Evolutionary conservation across 306 rosid species (phyloP).

Genomic region (Delonix regia): DNA sequence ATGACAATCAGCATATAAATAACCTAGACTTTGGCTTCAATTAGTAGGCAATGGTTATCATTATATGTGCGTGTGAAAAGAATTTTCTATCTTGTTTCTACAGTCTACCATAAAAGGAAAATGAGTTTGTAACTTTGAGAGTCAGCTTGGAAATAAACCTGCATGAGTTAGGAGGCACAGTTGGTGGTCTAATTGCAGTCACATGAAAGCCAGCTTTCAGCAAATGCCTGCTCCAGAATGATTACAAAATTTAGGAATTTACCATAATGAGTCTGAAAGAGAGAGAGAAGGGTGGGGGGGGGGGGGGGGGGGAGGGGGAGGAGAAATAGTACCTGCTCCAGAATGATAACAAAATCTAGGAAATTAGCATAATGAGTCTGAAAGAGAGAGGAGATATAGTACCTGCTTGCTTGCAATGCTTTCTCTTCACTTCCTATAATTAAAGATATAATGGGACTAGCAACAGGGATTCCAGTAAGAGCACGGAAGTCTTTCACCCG

Average conservation of each 20-base stretch:
- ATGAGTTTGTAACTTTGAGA: not conserved
- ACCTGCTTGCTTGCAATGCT: constrained; percentile 89
- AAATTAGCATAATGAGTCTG: not conserved
- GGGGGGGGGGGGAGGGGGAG: no score
- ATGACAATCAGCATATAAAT: not conserved
- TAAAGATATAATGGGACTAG: constrained; percentile 88
- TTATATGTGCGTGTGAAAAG: not conserved
- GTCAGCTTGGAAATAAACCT: constrained; percentile 52
- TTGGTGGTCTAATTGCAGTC: constrained; percentile 95
- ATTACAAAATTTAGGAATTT: constrained; percentile 28
- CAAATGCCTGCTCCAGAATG: constrained; percentile 63
- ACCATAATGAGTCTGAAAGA: not conserved
- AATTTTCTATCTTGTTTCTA: not conserved
- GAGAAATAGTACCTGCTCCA: constrained; percentile 60
- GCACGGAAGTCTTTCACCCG: constrained; percentile 76
- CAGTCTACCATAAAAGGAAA: not conserved
- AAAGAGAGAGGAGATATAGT: constrained; percentile 4
- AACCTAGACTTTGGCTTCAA: not conserved
- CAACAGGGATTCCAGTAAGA: constrained; percentile 85
- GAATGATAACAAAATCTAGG: constrained; percentile 31
- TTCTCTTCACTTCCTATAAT: constrained; percentile 85
- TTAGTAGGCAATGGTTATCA: not conserved
- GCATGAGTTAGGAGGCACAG: constrained; percentile 97
- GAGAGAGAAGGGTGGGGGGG: constrained; percentile 15
- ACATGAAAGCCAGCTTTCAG: constrained; percentile 92